A percentile compares a stretch with the other conserved stretches of the same genome.
Conservation (phyloP, 352 stramenopile species). For the Phytophthora gonapodyides region DNA sequence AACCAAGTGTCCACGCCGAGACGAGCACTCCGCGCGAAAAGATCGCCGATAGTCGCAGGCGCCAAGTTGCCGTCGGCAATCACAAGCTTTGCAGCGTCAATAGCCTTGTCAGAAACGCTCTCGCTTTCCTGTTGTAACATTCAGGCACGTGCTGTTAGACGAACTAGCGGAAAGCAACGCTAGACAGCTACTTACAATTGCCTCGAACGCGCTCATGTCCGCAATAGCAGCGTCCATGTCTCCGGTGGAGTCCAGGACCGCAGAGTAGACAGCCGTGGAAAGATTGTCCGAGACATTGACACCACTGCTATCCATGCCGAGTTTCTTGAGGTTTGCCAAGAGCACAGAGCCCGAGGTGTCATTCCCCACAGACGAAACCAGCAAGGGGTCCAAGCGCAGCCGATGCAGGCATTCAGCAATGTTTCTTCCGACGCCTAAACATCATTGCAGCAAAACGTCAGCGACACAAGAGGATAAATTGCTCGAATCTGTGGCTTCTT, state of each 20-base stretch:
- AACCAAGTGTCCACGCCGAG: constrained; percentile 70
- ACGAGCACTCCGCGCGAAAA: constrained; percentile 52
- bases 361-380: constrained; percentile 84
- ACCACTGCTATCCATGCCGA: constrained; percentile 65
- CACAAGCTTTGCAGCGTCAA: constrained; percentile 58
- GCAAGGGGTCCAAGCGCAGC: constrained; percentile 60
- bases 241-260: constrained; percentile 71
- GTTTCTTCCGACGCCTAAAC: constrained; percentile 91
- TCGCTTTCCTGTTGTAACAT: constrained; percentile 43
- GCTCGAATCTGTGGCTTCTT: too few relatives aligned
- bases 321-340: constrained; percentile 62
- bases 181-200: constrained; percentile 52
- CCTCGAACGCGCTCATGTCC: constrained; percentile 84
- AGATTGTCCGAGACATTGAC: constrained; percentile 56
- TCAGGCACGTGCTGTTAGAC: constrained; percentile 6
- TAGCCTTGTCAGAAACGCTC: constrained; percentile 46
- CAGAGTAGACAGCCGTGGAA: constrained; percentile 86
- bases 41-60: constrained; percentile 39
- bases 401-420: constrained; percentile 89
- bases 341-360: constrained; percentile 77
- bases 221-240: constrained; percentile 88
- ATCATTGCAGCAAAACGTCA: not conserved
- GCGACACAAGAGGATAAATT: not conserved
- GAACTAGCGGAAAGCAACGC: not conserved
- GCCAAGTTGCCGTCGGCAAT: constrained; percentile 84